Evolutionary conservation across 352 stramenopile species (phyloP).

Genomic region (Globisporangium iwayamae): DNA sequence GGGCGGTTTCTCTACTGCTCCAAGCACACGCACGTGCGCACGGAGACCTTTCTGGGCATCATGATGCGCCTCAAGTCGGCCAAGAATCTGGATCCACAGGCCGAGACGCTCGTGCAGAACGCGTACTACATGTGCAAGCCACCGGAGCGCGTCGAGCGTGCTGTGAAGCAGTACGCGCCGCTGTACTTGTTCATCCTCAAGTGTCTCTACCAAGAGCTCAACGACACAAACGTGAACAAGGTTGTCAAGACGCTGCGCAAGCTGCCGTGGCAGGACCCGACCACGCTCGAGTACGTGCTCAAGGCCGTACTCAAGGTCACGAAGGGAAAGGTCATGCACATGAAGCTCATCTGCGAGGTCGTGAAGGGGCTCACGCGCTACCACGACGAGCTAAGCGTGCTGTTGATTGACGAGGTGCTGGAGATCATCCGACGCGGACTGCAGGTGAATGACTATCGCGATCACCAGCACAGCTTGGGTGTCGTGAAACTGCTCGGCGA

Average conservation of each 20-base stretch:
- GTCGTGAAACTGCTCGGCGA: conserved; percentile 93
- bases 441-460: conserved; percentile 86
- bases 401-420: conserved; percentile 92
- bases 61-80: conserved; percentile 96
- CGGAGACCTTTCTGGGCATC: conserved; percentile 88
- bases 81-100: conserved; percentile 86
- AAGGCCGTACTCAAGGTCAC: conserved; percentile 93
- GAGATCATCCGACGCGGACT: conserved; percentile 91
- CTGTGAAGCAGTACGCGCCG: conserved; percentile 86
- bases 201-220: conserved; percentile 84
- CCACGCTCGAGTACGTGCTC: conserved; percentile 69
- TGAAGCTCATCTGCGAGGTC: conserved; percentile 86
- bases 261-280: conserved; percentile 84
- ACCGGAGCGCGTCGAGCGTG: conserved; percentile 73
- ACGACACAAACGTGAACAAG: conserved; percentile 79
- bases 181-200: conserved; percentile 90
- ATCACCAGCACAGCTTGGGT: conserved; percentile 92
- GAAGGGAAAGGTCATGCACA: conserved; percentile 85
- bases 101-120: conserved; percentile 90
- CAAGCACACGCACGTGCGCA: conserved; percentile 91
- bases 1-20: conserved; percentile 94
- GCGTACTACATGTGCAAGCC: conserved; percentile 93
- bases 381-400: conserved; percentile 88
- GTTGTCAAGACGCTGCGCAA: conserved; percentile 93
- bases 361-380: conserved; percentile 81